Evolutionary conservation across 192 early-diverging fungal species (phyloP), one percentile per base, ranked within the genome.

Genomic region (Mortierella hygrophila): DNA sequence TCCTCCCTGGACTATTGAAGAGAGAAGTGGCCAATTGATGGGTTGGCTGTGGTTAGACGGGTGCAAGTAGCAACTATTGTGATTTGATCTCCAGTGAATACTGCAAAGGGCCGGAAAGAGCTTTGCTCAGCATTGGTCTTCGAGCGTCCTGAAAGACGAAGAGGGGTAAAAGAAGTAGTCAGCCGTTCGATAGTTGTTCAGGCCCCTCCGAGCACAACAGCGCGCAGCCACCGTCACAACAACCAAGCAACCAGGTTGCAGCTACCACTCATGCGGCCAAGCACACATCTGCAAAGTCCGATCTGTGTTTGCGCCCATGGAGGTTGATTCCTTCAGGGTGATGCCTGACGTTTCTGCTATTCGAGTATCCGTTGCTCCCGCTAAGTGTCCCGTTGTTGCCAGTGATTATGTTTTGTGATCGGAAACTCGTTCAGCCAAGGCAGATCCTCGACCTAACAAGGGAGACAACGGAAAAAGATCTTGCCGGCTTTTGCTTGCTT

Each of bases 1-100:
- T 72, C 98, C 98, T 82, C 97, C 98, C 89, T 98, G 95, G 65
- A 99, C 98, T 97, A 89, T 84, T 46, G 3, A 40, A 35, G 54
- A 16, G 18, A 29, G 3, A 49, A 13, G 18, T 20, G 35, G 46
- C 13, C 44, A 46, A 4, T 13, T 6, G 63, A 47, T 52, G 40
- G 15, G 84, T 35, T 57, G 18, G 46, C 8, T 11, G 15, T 52
- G 49, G 26, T 65, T 65, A 65, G 29, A 26, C 55, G 55, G 18
- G 49, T 20, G 18, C 18, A 21, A 20, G 47, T 0, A 20, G 18
- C 3, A 52, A 20, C 49, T 52, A 52, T 16, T 20, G 16, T 20
- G 49, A 20, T 20, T 52, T 52, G 49, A 5, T 52, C 20, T 52
- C 49, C 49, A 21, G 2, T 52, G 49, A 52, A 52, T 20, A 52